Evolutionary conservation across 192 early-diverging fungal genomes (phyloP).

Genomic region (Paraglomus brasilianum): DNA sequence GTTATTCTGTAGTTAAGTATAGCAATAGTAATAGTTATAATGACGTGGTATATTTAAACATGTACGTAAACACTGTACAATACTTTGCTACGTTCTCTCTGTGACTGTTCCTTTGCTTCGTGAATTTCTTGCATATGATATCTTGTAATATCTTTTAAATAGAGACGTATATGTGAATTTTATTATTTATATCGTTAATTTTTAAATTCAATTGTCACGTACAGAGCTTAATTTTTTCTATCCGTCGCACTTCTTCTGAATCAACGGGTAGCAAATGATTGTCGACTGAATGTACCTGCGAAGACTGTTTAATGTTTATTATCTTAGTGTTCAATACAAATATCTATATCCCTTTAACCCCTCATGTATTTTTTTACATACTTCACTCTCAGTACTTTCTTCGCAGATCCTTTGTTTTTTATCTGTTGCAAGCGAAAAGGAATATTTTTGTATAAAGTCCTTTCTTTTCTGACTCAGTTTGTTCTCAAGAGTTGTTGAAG

Average conservation of each 20-base stretch:
- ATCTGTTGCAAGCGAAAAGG: too few relatives aligned
- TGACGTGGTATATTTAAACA: background rate
- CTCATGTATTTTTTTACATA: too few relatives aligned
- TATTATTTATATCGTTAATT: background rate
- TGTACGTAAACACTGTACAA: background rate
- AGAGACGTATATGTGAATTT: background rate
- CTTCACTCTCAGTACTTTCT: too few relatives aligned
- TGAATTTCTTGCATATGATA: constrained; percentile 21
- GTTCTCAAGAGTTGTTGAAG: too few relatives aligned
- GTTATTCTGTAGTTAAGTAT: background rate
- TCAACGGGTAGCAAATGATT: background rate
- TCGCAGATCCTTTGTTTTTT: too few relatives aligned
- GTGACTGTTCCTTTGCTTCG: background rate
- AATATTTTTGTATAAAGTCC: too few relatives aligned
- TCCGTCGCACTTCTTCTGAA: background rate
- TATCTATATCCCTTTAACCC: too few relatives aligned
- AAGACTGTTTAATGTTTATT: background rate
- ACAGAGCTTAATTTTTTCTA: constrained; percentile 6
- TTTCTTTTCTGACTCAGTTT: too few relatives aligned
- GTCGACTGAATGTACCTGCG: background rate
- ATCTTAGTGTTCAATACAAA: too few relatives aligned
- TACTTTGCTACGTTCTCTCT: background rate
- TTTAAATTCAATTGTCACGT: background rate
- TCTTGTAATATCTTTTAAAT: constrained; percentile 17
- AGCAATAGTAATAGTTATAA: too few relatives aligned